These are phyloP conservation scores for Lippia alba DNA, from an alignment of 305 asterid genomes.

Conservation along the genomic window DNA sequence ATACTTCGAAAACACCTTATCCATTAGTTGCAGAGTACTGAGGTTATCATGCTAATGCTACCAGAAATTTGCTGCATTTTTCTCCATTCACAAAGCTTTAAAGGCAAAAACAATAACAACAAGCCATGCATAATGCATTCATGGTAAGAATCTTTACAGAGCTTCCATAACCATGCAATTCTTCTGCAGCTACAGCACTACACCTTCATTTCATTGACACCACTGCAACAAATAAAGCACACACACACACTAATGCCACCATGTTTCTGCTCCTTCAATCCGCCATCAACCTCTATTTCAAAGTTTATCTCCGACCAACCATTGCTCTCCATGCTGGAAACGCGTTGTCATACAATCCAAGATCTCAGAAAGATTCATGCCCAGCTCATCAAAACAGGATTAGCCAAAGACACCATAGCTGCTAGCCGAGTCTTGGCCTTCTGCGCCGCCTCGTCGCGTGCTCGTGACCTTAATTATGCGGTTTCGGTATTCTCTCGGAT, in stretches of 20 bases:
- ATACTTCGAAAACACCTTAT: slow-evolving; percentile 41
- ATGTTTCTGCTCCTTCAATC: slow-evolving; percentile 69
- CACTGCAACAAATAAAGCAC: not conserved
- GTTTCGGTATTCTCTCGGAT: slow-evolving; percentile 52
- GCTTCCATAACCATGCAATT: slow-evolving; percentile 6
- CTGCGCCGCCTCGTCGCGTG: slow-evolving; percentile 51
- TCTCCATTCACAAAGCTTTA: slow-evolving; percentile 28
- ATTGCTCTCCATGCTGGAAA: slow-evolving; percentile 64
- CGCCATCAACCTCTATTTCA: slow-evolving; percentile 75
- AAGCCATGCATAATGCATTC: slow-evolving; percentile 24
- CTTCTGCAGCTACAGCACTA: slow-evolving; percentile 22
- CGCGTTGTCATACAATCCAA: slow-evolving; percentile 54
- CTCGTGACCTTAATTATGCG: slow-evolving; percentile 59
- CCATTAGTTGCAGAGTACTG: slow-evolving; percentile 31
- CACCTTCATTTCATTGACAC: slow-evolving; percentile 18
- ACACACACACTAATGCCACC: slow-evolving; percentile 49
- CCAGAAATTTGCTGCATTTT: not conserved
- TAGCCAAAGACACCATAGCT: slow-evolving; percentile 56
- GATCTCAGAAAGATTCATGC: slow-evolving; percentile 71
- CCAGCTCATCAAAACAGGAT: slow-evolving; percentile 77
- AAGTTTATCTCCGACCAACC: slow-evolving; percentile 76
- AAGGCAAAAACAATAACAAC: slow-evolving; percentile 8
- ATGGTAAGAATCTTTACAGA: slow-evolving; percentile 28
- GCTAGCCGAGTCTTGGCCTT: slow-evolving; percentile 67
- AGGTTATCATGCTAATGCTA: not conserved